Evolutionary conservation across 148 eudicot species (phyloP).

Genomic region (Vaccinium corymbosum): DNA sequence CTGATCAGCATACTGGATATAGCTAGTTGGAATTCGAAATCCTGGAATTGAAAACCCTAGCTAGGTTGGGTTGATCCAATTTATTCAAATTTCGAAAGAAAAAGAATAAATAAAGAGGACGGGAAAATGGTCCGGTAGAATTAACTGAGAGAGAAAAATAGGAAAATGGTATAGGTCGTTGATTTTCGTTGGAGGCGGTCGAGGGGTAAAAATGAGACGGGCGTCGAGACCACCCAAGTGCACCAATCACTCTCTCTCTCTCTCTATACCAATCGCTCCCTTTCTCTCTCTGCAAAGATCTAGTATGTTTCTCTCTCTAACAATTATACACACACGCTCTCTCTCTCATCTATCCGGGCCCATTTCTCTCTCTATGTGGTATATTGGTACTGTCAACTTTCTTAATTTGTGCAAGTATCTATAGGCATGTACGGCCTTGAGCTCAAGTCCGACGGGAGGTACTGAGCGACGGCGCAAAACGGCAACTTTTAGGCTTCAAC

Average conservation of each 20-base stretch:
- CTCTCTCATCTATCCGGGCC: background rate
- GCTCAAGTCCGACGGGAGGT: background rate
- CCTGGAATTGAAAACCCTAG: slow-evolving; percentile 17
- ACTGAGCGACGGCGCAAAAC: slow-evolving; percentile 4
- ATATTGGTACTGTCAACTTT: background rate
- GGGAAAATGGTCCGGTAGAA: background rate
- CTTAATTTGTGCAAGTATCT: background rate
- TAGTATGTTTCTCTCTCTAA: slow-evolving; percentile 5
- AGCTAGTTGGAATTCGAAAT: background rate
- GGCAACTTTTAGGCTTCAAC: background rate
- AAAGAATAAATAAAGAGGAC: too few relatives aligned
- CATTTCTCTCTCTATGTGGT: background rate
- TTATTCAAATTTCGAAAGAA: background rate
- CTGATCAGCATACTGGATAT: slow-evolving; percentile 12
- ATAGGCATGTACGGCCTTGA: background rate
- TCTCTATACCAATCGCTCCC: background rate
- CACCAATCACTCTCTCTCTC: slow-evolving; percentile 7
- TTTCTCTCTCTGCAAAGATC: background rate
- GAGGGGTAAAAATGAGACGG: background rate
- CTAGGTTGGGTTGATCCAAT: slow-evolving; percentile 3
- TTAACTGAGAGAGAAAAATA: background rate
- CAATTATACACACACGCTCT: background rate
- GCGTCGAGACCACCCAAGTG: slow-evolving; percentile 16
- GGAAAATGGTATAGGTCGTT: background rate
- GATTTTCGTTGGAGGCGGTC: slow-evolving; percentile 8